Evolutionary conservation across 768 basidiomycete species (phyloP).

Genomic region (Calocybe cyanea): DNA sequence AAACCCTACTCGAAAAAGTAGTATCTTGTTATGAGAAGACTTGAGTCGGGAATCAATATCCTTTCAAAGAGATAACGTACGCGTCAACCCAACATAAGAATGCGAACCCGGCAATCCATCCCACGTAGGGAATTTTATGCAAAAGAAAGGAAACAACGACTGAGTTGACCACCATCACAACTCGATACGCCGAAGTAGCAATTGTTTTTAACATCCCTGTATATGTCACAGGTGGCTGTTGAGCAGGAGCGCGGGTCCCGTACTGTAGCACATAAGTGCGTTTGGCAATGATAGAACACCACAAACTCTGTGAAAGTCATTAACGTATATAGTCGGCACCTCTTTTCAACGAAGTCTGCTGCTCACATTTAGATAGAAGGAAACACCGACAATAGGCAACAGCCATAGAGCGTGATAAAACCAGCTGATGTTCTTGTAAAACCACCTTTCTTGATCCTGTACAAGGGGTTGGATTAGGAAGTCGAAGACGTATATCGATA

Average conservation of each 20-base stretch:
- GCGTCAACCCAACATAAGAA: constrained; percentile 87
- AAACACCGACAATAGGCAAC: constrained; percentile 67
- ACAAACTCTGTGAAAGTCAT: constrained; percentile 58
- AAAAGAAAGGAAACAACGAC: constrained; percentile 65
- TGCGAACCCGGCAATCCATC: constrained; percentile 55
- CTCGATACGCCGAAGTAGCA: constrained; percentile 78
- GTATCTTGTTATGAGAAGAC: constrained; percentile 47
- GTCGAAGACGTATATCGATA: constrained; percentile 76
- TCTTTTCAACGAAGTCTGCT: neutral
- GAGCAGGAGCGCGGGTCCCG: constrained; percentile 52
- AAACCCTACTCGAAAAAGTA: constrained; percentile 81
- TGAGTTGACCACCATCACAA: constrained; percentile 79
- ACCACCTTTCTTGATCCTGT: constrained; percentile 57
- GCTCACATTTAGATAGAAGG: constrained; percentile 82
- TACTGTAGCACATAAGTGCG: constrained; percentile 70
- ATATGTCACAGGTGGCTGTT: constrained; percentile 49
- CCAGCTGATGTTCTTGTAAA: constrained; percentile 70
- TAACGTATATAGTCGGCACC: neutral
- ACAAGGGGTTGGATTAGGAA: constrained; percentile 66
- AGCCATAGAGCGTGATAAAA: constrained; percentile 80
- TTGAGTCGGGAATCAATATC: neutral
- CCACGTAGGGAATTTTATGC: constrained; percentile 59
- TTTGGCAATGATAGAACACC: constrained; percentile 75
- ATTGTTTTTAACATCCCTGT: constrained; percentile 68
- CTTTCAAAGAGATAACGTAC: constrained; percentile 43